Evolutionary conservation across 1,284 basidiomycete genomes (phyloP).

Genomic region (Trametes hirsuta): DNA sequence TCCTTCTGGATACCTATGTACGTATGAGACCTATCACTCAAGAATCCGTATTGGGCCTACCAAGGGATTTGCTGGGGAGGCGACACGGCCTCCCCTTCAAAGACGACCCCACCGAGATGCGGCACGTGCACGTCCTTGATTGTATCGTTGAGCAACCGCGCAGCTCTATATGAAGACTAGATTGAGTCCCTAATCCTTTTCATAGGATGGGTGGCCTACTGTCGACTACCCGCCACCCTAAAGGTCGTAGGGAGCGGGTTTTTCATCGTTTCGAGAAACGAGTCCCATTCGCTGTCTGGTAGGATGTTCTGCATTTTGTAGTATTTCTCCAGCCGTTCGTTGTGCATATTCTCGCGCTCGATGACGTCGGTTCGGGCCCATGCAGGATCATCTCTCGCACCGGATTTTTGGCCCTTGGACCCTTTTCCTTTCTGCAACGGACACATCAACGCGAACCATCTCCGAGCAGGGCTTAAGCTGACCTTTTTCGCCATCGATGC

Average conservation of each 20-base stretch:
- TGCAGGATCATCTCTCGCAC: conserved; percentile 20
- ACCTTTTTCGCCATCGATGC: conserved; percentile 18
- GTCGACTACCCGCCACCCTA: conserved; percentile 86
- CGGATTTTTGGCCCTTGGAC: conserved; percentile 12
- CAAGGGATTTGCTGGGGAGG: conserved; percentile 89
- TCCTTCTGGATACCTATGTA: conserved; percentile 85
- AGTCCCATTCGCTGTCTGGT: conserved; percentile 77
- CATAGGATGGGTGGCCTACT: conserved; percentile 52
- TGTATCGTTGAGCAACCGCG: conserved; percentile 70
- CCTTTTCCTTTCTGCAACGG: conserved; percentile 19
- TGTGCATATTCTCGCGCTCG: conserved; percentile 67
- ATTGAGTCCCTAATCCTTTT: neutral
- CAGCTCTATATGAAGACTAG: conserved; percentile 52
- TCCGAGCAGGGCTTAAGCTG: neutral
- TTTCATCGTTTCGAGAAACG: conserved; percentile 71
- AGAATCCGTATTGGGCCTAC: conserved; percentile 44
- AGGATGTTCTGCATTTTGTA: conserved; percentile 80
- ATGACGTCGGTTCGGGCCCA: conserved; percentile 39
- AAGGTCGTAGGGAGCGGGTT: conserved; percentile 92
- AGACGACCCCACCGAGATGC: conserved; percentile 70
- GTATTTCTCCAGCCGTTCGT: conserved; percentile 75
- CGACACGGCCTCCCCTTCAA: conserved; percentile 76
- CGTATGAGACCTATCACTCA: neutral
- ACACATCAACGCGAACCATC: neutral
- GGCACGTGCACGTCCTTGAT: conserved; percentile 84